Evolutionary conservation across 2,329 filamentous ascomycete species (phyloP).

Genomic region (Alternaria arbusti): DNA sequence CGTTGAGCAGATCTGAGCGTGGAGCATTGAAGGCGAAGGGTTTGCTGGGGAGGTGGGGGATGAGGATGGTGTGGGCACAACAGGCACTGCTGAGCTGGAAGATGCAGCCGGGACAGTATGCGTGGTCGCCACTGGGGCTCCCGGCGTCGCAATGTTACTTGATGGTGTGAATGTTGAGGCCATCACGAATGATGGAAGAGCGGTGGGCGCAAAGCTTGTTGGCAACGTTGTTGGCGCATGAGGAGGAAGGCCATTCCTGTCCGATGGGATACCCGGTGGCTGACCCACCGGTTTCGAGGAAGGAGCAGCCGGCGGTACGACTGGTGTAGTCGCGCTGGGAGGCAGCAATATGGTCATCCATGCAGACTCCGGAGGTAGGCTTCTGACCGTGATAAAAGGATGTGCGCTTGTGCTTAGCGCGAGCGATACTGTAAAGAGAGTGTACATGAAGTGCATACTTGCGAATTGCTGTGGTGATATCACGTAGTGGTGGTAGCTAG

Average conservation of each 20-base stretch:
- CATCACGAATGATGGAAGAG: not conserved
- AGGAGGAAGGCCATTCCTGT: not conserved
- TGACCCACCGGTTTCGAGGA: not conserved
- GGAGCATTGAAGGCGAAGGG: not conserved
- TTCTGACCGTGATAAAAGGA: not conserved
- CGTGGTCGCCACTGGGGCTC: not conserved
- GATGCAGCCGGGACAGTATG: not conserved
- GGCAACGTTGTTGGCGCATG: not conserved
- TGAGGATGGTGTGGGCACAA: not conserved
- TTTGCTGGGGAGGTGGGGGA: not conserved
- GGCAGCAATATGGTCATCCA: not conserved
- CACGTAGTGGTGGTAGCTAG: not conserved
- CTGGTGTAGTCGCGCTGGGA: not conserved
- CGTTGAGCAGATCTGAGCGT: not conserved
- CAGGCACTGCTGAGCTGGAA: not conserved
- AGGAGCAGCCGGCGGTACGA: not conserved
- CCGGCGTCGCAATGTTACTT: not conserved
- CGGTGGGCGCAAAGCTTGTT: not conserved
- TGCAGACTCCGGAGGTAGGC: not conserved
- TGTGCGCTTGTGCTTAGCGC: not conserved
- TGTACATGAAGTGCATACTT: not conserved
- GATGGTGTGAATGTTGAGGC: not conserved
- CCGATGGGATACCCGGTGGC: not conserved
- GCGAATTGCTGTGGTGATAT: not conserved
- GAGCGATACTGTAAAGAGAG: not conserved